Base-by-base conservation (phyloP, 768 basidiomycete species). In the Pleurotus eryngii region DNA sequence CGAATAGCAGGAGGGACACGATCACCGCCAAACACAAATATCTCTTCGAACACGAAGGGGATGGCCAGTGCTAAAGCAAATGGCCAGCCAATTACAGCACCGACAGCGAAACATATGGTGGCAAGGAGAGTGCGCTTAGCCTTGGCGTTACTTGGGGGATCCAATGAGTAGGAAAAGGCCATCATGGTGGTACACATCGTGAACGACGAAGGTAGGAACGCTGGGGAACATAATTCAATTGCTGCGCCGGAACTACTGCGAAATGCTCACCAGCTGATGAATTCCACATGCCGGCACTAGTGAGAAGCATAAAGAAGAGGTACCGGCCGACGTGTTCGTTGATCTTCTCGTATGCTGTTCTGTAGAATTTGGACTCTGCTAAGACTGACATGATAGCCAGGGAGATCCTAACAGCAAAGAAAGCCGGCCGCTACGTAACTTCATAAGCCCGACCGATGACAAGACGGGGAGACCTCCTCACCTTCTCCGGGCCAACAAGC, bases 201-300 rank as follows among this genome's bases (percentile, higher is more conserved):
- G 67, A 98, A 98, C 9, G 95, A 87, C 14, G 96, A 98, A 0
- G 96, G 95, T 8, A 99, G 80, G 75, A 99, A 90, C 1, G 97
- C 92, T 97, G 60, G 49, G 40, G 56, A 62, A 64, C 12, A 63
- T 59, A 24, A 43, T 24, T 37, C 22, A 55, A 11, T 20, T 26
- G 15, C n/a, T 4, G 20, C 5, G 30, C 5, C 17, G 24, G 40
- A 40, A 22, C 51, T 14, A 55, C 42, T 45, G 46, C 22, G 26
- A 72, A 79, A 60, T 5, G 20, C 8, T 27, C 64, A 94, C 95
- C 86, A 48, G 89, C 77, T 49, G 94, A 81, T 3, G 96, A 89
- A 63, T 85, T 91, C 92, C 92, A 99, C 91, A 98, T 94, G 51
- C 95, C 97, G 14, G 95, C 86, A 65, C 86, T 95, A 65, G 87